Base-by-base conservation (phyloP, 192 early-diverging fungal species). In the Coemansia sp. region DNA sequence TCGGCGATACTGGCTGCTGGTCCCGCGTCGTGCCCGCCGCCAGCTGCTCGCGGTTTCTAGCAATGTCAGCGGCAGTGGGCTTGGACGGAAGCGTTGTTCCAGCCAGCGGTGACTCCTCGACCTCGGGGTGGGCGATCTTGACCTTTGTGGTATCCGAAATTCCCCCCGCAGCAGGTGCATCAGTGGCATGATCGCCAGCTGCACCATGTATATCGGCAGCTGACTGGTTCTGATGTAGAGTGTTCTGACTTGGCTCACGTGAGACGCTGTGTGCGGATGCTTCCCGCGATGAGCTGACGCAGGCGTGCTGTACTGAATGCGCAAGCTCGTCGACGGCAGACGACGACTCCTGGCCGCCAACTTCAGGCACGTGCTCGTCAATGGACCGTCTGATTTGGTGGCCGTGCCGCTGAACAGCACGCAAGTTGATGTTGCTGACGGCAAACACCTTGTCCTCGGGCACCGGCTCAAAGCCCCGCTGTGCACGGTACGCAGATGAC, bases 391-490 rank as follows among this genome's bases (percentile, higher is more conserved):
- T 42, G 31, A 77, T 66, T 61, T 71, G 69, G 57, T n/a, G 48
- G 70, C 54, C 47, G 61, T 66, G 67, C 2, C 56, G 65, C 58
- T 79, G 57, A 14, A 79, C 71, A 12, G 64, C 64, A 44, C 76
- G 76, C 67, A 79, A 64, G 31, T 63, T 69, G 53, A 57, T 52
- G 42, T 70, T 64, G 76, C 71, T 73, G 57, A 79, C 52, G 20
- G 71, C 67, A 67, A 79, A 79, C 5, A 79, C 71, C 57, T 66
- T 69, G 68, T 70, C 67, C n/a, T 65, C 64, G 20, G 59, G 66
- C 51, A 79, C 71, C 0, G 76, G 76, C 65, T 70, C 71, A 61
- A 73, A 73, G 53, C 64, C 69, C 55, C 76, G 71, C 76, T 79
- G 69, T 2, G 76, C 67, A 25, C 58, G 66, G 53, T 79, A 79